Conservation (phyloP, 179 eudicot genomes). For the Camellia oleifera region DNA sequence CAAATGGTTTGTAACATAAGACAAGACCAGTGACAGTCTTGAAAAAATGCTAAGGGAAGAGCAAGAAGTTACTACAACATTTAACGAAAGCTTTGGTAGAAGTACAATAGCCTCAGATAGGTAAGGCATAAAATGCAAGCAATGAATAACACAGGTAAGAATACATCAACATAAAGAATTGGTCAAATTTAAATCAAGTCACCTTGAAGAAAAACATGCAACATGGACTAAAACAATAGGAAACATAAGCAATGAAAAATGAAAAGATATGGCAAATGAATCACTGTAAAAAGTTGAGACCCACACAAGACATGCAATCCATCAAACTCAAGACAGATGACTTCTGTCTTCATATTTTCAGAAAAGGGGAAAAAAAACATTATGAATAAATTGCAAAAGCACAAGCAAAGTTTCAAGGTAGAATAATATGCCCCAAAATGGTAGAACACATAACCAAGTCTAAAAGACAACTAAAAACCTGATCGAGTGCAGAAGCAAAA, state of each 20-base stretch:
- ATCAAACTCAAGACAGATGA: too few relatives aligned
- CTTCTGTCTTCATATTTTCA: too few relatives aligned
- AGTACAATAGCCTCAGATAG: background rate
- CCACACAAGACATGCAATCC: background rate
- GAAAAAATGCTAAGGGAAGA: background rate
- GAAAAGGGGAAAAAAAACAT: background rate
- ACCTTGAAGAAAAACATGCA: background rate
- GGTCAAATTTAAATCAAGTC: background rate
- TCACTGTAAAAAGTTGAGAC: background rate
- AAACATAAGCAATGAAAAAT: background rate
- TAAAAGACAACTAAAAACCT: slow-evolving; percentile 45
- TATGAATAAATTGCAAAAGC: background rate
- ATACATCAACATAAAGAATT: slow-evolving; percentile 1
- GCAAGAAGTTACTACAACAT: background rate
- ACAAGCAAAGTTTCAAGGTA: too few relatives aligned
- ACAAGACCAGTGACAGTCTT: background rate
- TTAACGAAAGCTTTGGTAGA: background rate
- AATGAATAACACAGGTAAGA: background rate
- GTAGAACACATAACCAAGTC: background rate
- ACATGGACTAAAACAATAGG: background rate
- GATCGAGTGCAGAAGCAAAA: slow-evolving; percentile 98
- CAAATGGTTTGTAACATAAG: background rate
- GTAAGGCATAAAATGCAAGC: slow-evolving; percentile 2
- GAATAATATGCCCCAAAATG: background rate
- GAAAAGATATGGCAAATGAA: background rate